phyloP scores from a whole-genome alignment of 768 basidiomycete species.

The Ramaria sp. region DNA sequence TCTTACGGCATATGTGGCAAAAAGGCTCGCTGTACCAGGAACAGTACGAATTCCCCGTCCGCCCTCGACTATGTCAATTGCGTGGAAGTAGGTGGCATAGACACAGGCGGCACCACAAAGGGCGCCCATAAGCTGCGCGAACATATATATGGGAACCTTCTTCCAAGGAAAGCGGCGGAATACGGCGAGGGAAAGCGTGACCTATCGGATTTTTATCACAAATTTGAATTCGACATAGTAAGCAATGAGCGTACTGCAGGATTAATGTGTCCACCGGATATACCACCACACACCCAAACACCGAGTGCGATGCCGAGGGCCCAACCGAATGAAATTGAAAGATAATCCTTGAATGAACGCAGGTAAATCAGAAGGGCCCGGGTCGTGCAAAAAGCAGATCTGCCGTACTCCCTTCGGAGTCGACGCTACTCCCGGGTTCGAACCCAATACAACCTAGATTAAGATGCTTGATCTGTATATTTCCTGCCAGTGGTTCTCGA shows the following conservation, averaged over 20 bases:
- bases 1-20: slow-evolving; percentile 52
- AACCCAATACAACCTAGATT: slow-evolving; percentile 12
- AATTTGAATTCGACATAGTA: neutral
- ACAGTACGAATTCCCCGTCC: slow-evolving; percentile 44
- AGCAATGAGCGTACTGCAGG: slow-evolving; percentile 16
- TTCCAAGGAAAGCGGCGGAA: slow-evolving; percentile 70
- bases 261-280: slow-evolving; percentile 58
- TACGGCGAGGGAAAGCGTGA: slow-evolving; percentile 59
- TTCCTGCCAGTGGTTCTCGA: neutral
- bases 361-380: neutral
- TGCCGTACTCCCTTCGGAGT: slow-evolving; percentile 15
- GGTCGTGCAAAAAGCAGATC: neutral
- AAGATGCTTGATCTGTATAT: neutral
- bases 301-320: slow-evolving; percentile 51
- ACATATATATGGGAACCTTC: slow-evolving; percentile 64
- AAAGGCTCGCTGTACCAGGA: slow-evolving; percentile 43
- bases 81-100: slow-evolving; percentile 59
- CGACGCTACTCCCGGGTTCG: slow-evolving; percentile 14
- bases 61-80: slow-evolving; percentile 56
- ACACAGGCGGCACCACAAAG: slow-evolving; percentile 45
- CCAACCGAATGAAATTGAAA: slow-evolving; percentile 47
- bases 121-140: slow-evolving; percentile 53
- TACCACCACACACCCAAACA: slow-evolving; percentile 54
- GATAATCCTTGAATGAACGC: slow-evolving; percentile 26
- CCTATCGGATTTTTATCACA: slow-evolving; percentile 23